Conservation (phyloP, 73 alveolate genomes). For the Paramecium tetraurelia region DNA sequence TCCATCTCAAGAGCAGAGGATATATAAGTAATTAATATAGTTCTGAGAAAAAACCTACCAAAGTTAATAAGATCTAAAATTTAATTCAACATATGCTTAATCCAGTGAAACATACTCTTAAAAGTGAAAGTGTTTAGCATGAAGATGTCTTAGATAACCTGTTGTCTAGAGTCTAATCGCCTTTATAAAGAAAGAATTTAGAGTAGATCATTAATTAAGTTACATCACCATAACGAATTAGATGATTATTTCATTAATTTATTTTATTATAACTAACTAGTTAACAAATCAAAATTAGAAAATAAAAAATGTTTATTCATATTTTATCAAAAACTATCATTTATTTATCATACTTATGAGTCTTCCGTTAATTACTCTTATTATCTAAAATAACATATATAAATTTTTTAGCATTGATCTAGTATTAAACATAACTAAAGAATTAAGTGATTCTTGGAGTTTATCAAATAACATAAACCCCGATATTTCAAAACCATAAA, state of each 20-base stretch:
- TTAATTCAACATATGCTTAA: slow-evolving; percentile 13
- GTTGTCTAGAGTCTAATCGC: not conserved
- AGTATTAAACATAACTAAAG: slow-evolving; percentile 35
- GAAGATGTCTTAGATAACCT: not conserved
- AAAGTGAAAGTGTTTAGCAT: not conserved
- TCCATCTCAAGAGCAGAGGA: not conserved
- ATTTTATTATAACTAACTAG: not conserved
- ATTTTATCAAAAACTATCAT: not conserved
- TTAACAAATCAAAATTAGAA: not conserved
- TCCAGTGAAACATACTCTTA: not conserved
- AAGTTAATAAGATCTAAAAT: slow-evolving; percentile 31
- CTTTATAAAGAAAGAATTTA: not conserved
- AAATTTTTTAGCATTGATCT: slow-evolving; percentile 28
- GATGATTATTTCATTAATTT: not conserved
- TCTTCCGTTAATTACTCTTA: slow-evolving; percentile 23
- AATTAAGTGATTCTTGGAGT: slow-evolving; percentile 41
- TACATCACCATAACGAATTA: slow-evolving; percentile 9
- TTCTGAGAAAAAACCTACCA: not conserved
- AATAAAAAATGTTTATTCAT: too few species aligned
- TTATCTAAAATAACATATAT: slow-evolving; percentile 16
- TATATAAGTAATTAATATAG: not conserved
- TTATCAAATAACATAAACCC: not conserved
- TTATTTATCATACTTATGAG: slow-evolving; percentile 49
- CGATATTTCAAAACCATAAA: slow-evolving; percentile 29
- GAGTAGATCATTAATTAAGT: slow-evolving; percentile 37